These are phyloP conservation scores for Leersia perrieri DNA, from an alignment of 176 grass and related monocot genomes.

Conservation along the genomic window DNA sequence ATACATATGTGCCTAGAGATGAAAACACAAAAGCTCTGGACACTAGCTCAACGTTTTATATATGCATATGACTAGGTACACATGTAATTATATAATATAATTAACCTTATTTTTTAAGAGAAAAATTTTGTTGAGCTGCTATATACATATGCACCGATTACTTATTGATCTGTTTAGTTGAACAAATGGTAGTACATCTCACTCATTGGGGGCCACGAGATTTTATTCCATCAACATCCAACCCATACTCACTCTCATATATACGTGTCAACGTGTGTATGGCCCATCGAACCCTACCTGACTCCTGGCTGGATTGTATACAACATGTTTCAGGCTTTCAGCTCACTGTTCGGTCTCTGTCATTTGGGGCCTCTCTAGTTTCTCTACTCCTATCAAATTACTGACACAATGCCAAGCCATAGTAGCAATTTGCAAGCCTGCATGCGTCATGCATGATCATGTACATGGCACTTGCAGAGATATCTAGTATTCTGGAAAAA, in stretches of 20 bases:
- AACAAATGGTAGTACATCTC: not conserved
- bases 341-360: not conserved
- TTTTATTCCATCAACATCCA: not conserved
- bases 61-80: not conserved
- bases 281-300: not conserved
- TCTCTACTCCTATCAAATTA: not conserved
- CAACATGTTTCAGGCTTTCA: not conserved
- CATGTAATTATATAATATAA: not conserved
- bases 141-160: not conserved
- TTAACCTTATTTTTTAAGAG: not conserved
- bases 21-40: not conserved
- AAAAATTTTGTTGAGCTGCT: not conserved
- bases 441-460: not conserved
- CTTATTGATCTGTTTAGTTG: not conserved
- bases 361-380: not conserved
- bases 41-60: too few species aligned
- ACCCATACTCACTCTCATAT: not conserved
- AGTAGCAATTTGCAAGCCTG: not conserved
- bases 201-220: not conserved
- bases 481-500: not conserved
- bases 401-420: too few species aligned
- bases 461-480: not conserved
- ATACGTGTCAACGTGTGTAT: not conserved
- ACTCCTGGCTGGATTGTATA: not conserved
- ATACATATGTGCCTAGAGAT: conserved; percentile 27